Percentiles rank a stretch among this genome's conserved stretches.
Conservation (phyloP, 352 stramenopile genomes). For the Phytopythium sindhum region DNA sequence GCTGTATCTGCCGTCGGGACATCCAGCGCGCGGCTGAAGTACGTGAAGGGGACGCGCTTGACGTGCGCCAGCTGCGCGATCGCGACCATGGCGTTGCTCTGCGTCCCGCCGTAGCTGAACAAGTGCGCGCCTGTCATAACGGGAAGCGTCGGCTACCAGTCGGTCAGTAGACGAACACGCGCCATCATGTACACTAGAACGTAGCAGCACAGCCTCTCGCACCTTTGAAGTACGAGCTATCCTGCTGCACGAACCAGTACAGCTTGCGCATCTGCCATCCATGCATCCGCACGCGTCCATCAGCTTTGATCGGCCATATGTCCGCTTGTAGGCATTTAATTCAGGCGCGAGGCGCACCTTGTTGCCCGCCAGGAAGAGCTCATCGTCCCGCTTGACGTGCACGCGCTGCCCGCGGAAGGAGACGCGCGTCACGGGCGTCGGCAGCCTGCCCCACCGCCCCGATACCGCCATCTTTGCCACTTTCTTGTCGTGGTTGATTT, state of each 20-base stretch:
- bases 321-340: not conserved
- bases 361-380: slow-evolving; percentile 79
- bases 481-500: not conserved
- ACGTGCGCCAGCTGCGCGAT: slow-evolving; percentile 74
- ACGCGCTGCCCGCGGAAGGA: slow-evolving; percentile 62
- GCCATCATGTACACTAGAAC: not conserved
- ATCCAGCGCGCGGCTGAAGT: slow-evolving; percentile 58
- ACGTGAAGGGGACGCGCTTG: slow-evolving; percentile 79
- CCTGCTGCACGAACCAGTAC: slow-evolving; percentile 70
- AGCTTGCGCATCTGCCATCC: slow-evolving; percentile 75
- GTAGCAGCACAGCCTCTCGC: not conserved
- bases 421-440: slow-evolving; percentile 61
- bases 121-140: slow-evolving; percentile 38
- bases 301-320: not conserved
- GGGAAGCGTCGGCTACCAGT: not conserved
- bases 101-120: slow-evolving; percentile 71
- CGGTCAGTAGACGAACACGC: not conserved
- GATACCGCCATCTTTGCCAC: not conserved
- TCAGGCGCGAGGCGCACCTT: slow-evolving; percentile 37
- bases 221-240: slow-evolving; percentile 56
- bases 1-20: slow-evolving; percentile 4
- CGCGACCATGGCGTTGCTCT: slow-evolving; percentile 87
- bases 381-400: slow-evolving; percentile 83
- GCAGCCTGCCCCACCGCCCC: slow-evolving; percentile 1
- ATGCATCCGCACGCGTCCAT: no score